Evolutionary conservation across 176 grass and related monocot genomes (phyloP).

Genomic region (Eremochloa ophiuroides): DNA sequence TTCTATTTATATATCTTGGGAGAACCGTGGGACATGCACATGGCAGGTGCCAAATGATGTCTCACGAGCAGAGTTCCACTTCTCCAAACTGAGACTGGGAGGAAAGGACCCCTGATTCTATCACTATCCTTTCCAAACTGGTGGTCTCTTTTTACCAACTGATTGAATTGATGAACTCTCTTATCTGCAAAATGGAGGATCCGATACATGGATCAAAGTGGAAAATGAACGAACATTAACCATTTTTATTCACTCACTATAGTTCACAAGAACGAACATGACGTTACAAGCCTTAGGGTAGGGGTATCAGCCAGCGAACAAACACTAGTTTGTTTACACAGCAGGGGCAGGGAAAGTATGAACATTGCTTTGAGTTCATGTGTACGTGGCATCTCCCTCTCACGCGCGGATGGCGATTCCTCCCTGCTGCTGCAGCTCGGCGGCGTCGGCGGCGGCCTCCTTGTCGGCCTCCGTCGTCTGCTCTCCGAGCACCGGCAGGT

Average conservation of each 20-base stretch:
- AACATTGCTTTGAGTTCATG: neutral
- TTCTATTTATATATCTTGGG: neutral
- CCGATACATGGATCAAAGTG: neutral
- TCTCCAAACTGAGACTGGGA: neutral
- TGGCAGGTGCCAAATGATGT: neutral
- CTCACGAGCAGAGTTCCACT: neutral
- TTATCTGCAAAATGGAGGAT: neutral
- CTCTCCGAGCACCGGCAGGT: constrained; percentile 48
- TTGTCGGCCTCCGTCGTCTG: constrained; percentile 4
- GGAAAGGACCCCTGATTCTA: neutral
- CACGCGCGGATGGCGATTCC: constrained; percentile 31
- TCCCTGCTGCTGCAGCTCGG: constrained; percentile 30
- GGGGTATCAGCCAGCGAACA: neutral
- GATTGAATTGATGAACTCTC: neutral
- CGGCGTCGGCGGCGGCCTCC: neutral
- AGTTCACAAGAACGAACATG: constrained; percentile 18
- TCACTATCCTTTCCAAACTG: neutral
- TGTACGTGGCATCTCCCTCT: neutral
- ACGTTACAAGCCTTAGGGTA: neutral
- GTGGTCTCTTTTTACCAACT: neutral
- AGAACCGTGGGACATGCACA: neutral
- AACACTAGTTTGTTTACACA: constrained; percentile 21
- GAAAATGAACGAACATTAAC: constrained; percentile 10
- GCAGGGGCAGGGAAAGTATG: neutral
- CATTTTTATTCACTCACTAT: constrained; percentile 24